Conservation (phyloP, 1,284 basidiomycete species). For the Naganishia sp. region DNA sequence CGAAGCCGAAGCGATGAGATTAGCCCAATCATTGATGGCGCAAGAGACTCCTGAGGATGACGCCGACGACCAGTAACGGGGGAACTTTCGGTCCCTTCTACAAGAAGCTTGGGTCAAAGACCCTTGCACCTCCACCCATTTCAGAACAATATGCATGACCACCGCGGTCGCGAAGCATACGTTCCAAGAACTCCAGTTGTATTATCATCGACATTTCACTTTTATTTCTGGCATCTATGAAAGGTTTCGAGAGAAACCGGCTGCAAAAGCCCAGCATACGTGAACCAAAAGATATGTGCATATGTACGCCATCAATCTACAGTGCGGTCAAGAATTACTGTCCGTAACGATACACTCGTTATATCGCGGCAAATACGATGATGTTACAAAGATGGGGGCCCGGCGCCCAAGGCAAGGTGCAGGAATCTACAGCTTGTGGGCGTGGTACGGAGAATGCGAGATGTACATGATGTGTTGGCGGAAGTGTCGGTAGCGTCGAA, state of each 20-base stretch:
- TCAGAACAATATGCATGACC: neutral
- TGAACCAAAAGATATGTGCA: neutral
- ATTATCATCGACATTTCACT: too few species aligned
- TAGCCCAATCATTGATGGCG: conserved; percentile 39
- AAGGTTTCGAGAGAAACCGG: too few species aligned
- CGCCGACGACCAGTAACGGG: neutral
- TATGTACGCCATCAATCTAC: conserved; percentile 5
- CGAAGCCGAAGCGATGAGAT: conserved; percentile 87
- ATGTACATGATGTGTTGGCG: conserved; percentile 3
- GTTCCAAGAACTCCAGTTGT: too few species aligned
- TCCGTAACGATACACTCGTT: conserved; percentile 27
- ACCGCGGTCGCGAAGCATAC: neutral
- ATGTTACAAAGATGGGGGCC: conserved; percentile 7
- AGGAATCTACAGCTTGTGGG: too few species aligned
- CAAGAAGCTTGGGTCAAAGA: neutral
- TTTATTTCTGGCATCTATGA: too few species aligned
- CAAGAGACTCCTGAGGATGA: conserved; percentile 31
- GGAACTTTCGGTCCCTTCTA: neutral
- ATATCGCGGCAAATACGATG: conserved; percentile 7
- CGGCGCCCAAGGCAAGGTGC: too few species aligned
- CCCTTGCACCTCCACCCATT: neutral
- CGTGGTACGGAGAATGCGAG: too few species aligned
- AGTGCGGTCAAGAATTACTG: conserved; percentile 20
- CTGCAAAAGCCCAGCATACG: too few species aligned
- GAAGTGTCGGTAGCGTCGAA: neutral